A percentile compares a stretch with the other conserved stretches of the same genome.
Conservation (phyloP, 2,329 filamentous ascomycete species). For the Cordyceps tenuipes region DNA sequence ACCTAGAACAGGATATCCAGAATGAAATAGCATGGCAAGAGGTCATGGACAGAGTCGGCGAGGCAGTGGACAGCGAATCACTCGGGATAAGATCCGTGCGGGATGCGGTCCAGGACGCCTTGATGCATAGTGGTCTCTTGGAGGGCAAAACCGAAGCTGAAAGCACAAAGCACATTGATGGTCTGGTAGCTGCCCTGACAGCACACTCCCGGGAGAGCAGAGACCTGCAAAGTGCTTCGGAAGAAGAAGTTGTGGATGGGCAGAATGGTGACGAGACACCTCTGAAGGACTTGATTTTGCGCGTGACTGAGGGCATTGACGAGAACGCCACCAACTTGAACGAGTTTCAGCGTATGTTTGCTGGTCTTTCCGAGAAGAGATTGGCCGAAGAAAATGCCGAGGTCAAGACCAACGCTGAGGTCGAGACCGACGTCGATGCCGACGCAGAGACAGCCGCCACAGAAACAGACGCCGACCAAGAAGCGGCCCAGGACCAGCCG, state of each 20-base stretch:
- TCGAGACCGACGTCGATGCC: slow-evolving; percentile 8
- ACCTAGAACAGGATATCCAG: slow-evolving; percentile 17
- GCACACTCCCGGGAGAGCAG: slow-evolving; percentile 22
- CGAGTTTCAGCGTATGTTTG: slow-evolving; percentile 44
- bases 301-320: slow-evolving; percentile 39
- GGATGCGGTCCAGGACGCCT: slow-evolving; percentile 46
- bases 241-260: slow-evolving; percentile 14
- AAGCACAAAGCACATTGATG: slow-evolving; percentile 39
- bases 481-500: neutral
- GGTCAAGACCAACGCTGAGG: neutral
- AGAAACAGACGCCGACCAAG: neutral
- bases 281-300: slow-evolving; percentile 44
- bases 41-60: slow-evolving; percentile 46
- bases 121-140: slow-evolving; percentile 46
- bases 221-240: slow-evolving; percentile 14
- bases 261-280: slow-evolving; percentile 15
- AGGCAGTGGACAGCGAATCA: slow-evolving; percentile 50
- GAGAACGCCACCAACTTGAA: slow-evolving; percentile 32
- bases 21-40: slow-evolving; percentile 42
- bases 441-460: neutral
- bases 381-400: neutral
- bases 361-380: slow-evolving; percentile 36
- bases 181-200: slow-evolving; percentile 41
- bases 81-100: slow-evolving; percentile 42
- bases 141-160: slow-evolving; percentile 37